Conservation (phyloP, 495 filamentous ascomycete species). For the Glarea lozoyensis region DNA sequence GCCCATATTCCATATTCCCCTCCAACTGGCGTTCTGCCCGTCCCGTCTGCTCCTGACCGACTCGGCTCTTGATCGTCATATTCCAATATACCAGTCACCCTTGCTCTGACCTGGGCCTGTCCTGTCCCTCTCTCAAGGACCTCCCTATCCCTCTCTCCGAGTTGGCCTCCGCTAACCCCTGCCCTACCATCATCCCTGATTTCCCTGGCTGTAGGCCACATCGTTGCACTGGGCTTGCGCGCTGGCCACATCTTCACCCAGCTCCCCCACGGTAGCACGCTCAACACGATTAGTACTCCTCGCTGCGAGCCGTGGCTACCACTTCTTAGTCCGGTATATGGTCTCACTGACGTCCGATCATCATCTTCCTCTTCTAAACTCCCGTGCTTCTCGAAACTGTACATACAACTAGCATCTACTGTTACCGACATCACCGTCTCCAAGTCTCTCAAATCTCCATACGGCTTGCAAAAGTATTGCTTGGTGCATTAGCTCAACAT, state of each 20-base stretch:
- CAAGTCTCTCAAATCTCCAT: no score
- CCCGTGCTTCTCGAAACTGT: neutral
- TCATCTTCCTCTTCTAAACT: constrained; percentile 1
- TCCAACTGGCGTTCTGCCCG: neutral
- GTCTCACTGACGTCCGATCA: constrained; percentile 7
- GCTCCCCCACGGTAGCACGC: constrained; percentile 7
- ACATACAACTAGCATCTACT: neutral
- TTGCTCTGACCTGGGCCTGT: neutral
- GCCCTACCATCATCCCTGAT: neutral
- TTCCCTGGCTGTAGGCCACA: constrained; percentile 3
- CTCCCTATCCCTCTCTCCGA: neutral
- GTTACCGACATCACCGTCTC: neutral
- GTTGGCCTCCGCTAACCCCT: no score
- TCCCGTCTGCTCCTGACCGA: neutral
- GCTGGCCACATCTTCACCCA: neutral
- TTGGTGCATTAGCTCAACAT: neutral
- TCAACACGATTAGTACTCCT: constrained; percentile 9
- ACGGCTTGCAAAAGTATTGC: neutral
- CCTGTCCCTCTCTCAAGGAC: neutral
- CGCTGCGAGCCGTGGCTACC: neutral
- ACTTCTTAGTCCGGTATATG: constrained; percentile 1
- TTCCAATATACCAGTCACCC: neutral
- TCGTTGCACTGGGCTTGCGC: constrained; percentile 12
- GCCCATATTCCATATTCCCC: neutral
- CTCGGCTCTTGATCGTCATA: constrained; percentile 1